phyloP scores from a whole-genome alignment of 331 rosid genomes.

The Quercus tomentella region DNA sequence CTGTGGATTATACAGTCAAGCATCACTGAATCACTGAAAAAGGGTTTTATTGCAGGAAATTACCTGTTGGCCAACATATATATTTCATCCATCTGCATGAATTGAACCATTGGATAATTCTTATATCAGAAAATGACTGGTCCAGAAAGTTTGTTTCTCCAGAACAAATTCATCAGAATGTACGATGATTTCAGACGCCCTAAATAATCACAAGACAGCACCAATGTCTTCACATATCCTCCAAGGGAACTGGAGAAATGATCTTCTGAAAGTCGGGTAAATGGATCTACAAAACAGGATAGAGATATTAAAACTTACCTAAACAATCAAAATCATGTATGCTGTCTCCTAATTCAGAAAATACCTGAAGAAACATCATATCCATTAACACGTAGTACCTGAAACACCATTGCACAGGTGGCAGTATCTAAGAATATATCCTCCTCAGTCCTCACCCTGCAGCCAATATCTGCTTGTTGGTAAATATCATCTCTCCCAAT shows the following conservation, averaged over 20 bases:
- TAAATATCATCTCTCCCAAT: constrained; percentile 8
- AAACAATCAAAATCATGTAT: not conserved
- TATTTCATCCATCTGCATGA: constrained; percentile 20
- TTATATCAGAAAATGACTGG: constrained; percentile 43
- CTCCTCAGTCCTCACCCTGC: too few species aligned
- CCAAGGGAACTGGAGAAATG: constrained; percentile 50
- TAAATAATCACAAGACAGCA: constrained; percentile 56
- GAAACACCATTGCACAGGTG: constrained; percentile 46
- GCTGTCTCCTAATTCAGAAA: constrained; percentile 6
- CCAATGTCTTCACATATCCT: constrained; percentile 55
- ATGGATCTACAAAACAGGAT: not conserved
- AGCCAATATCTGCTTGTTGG: constrained; percentile 16
- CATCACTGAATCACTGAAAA: not conserved
- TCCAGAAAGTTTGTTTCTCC: constrained; percentile 47
- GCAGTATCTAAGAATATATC: too few species aligned
- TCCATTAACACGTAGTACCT: constrained; percentile 55
- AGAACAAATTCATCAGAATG: constrained; percentile 54
- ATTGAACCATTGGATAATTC: constrained; percentile 17
- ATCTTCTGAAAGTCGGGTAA: constrained; percentile 22
- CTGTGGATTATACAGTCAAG: not conserved
- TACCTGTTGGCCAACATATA: constrained; percentile 56
- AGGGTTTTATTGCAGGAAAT: not conserved
- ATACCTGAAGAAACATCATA: constrained; percentile 78
- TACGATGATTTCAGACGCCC: constrained; percentile 56
- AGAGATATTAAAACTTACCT: not conserved